These are phyloP conservation scores for Aristolochia fimbriata DNA, from an alignment of 164 flowering plant species.

Conservation along the genomic window DNA sequence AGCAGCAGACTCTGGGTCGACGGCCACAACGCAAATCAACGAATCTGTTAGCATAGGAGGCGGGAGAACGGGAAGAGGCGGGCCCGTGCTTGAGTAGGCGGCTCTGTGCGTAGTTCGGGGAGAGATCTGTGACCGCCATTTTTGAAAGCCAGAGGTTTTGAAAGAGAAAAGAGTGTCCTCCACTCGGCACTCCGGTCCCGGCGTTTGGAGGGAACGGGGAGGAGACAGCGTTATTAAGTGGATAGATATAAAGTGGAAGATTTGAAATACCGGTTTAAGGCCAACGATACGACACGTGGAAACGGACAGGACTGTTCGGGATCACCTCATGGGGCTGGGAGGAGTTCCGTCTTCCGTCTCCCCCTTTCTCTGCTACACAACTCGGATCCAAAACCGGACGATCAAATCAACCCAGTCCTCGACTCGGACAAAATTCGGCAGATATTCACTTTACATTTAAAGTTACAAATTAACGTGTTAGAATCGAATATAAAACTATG, in stretches of 20 bases:
- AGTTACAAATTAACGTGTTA: no score
- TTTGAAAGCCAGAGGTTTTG: neutral
- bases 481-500: no score
- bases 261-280: constrained; percentile 3
- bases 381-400: no score
- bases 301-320: neutral
- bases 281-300: neutral
- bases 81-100: neutral
- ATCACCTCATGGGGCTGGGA: no score
- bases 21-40: neutral
- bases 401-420: no score
- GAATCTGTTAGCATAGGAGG: neutral
- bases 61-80: neutral
- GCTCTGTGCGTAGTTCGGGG: neutral
- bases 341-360: no score
- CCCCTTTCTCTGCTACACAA: no score
- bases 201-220: no score
- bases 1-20: neutral
- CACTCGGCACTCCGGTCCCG: no score
- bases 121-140: neutral
- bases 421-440: no score
- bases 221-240: neutral
- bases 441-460: no score
- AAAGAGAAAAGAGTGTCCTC: no score
- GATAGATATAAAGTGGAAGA: neutral